Percentiles rank a stretch among this genome's conserved stretches.
Conservation (phyloP, 352 stramenopile genomes). For the Thraustochytrium sp. region DNA sequence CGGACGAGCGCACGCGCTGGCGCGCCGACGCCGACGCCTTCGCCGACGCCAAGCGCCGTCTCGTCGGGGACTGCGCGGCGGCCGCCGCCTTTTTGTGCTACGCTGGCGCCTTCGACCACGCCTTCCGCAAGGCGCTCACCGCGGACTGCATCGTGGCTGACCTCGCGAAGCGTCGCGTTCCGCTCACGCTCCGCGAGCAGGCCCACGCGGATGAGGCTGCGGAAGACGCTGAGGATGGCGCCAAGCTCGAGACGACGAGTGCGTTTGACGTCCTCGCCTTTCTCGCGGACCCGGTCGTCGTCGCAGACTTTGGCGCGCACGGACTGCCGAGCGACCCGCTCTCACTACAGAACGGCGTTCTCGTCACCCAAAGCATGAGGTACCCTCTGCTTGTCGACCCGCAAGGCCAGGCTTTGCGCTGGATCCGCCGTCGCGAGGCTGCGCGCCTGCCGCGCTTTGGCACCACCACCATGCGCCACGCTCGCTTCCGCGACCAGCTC, state of each 20-base stretch:
- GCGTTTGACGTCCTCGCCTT: constrained; percentile 91
- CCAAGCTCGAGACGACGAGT: constrained; percentile 77
- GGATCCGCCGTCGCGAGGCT: constrained; percentile 90
- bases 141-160: constrained; percentile 85
- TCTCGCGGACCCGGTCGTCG: constrained; percentile 89
- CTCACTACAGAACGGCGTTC: constrained; percentile 97
- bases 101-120: constrained; percentile 94
- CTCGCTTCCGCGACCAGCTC: constrained; percentile 94
- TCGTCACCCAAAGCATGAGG: constrained; percentile 90
- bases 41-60: constrained; percentile 85
- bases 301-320: constrained; percentile 97
- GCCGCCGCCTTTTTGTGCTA: constrained; percentile 95
- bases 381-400: constrained; percentile 94
- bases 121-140: constrained; percentile 91
- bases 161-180: constrained; percentile 15
- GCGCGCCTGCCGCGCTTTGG: constrained; percentile 86
- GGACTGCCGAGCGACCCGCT: constrained; percentile 91
- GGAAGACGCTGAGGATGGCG: constrained; percentile 64
- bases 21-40: constrained; percentile 97
- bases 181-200: not conserved
- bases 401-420: constrained; percentile 91
- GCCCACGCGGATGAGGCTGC: not conserved
- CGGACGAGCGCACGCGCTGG: constrained; percentile 90
- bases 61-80: constrained; percentile 93
- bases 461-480: constrained; percentile 86